Evolutionary conservation across 176 grass and related monocot species (phyloP).

Genomic region (Rhipidocladum racemiflorum): DNA sequence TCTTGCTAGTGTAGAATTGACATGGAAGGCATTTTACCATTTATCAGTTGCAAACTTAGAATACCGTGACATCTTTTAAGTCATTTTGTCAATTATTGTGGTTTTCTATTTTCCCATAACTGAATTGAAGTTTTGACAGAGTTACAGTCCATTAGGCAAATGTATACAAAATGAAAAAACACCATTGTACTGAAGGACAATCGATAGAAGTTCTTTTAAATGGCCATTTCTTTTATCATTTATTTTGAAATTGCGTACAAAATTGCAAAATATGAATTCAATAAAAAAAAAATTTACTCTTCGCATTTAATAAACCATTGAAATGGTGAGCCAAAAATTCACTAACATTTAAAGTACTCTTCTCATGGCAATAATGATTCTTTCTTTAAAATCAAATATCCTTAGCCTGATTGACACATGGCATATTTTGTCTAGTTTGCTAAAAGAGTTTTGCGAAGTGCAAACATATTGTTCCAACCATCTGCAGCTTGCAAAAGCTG

Average conservation of each 20-base stretch:
- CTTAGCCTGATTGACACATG: neutral
- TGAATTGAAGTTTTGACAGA: neutral
- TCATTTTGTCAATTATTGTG: neutral
- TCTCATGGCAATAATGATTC: neutral
- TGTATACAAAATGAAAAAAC: neutral
- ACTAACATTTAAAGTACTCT: neutral
- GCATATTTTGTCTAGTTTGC: neutral
- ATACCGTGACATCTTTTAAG: neutral
- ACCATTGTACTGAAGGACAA: neutral
- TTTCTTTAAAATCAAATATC: neutral
- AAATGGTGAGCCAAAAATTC: neutral
- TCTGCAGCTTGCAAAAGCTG: neutral
- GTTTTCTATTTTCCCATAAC: neutral
- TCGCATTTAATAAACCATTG: neutral
- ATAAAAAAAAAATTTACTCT: neutral
- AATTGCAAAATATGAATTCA: constrained; percentile 20
- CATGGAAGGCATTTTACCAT: neutral
- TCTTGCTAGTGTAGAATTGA: neutral
- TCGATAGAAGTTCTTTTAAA: neutral
- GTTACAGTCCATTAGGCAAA: neutral
- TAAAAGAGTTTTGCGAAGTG: neutral
- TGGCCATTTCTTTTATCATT: neutral
- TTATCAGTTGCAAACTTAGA: neutral
- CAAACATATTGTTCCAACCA: neutral
- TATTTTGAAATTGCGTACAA: neutral